A percentile compares a stretch with the other conserved stretches of the same genome.
Conservation (phyloP, 148 eudicot genomes). For the Rhododendron ovatum region DNA sequence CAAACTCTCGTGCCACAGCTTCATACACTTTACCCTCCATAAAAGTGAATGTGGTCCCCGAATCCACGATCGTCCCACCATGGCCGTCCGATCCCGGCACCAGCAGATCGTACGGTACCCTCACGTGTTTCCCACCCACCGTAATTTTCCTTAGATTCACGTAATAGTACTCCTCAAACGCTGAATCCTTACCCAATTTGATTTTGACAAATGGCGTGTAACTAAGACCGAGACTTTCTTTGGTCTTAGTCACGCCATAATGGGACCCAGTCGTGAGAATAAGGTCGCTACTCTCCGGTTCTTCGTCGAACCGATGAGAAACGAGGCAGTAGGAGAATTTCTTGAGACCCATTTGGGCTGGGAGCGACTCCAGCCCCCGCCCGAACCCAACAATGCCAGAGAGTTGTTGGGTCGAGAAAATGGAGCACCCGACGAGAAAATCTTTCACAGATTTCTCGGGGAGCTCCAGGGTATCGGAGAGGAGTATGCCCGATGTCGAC, state of each 20-base stretch:
- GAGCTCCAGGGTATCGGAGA: conserved; percentile 46
- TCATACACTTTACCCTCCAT: conserved; percentile 42
- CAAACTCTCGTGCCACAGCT: conserved; percentile 48
- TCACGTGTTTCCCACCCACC: conserved; percentile 52
- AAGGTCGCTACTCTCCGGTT: conserved; percentile 37
- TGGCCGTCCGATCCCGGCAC: conserved; percentile 37
- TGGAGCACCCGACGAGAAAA: conserved; percentile 62
- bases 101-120: conserved; percentile 36
- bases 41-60: conserved; percentile 67
- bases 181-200: conserved; percentile 11
- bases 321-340: conserved; percentile 67
- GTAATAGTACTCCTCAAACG: conserved; percentile 57
- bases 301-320: conserved; percentile 59
- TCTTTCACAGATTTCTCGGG: conserved; percentile 17
- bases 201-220: conserved; percentile 57
- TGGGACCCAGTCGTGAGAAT: conserved; percentile 18
- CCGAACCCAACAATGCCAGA: conserved; percentile 79
- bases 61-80: conserved; percentile 70
- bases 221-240: background rate
- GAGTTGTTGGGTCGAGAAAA: conserved; percentile 46
- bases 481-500: conserved; percentile 41
- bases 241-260: conserved; percentile 4
- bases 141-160: conserved; percentile 45
- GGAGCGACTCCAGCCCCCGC: conserved; percentile 55
- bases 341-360: conserved; percentile 54